phyloP scores from a whole-genome alignment of 345 rosid genomes.

The Eucalyptus microcorys region DNA sequence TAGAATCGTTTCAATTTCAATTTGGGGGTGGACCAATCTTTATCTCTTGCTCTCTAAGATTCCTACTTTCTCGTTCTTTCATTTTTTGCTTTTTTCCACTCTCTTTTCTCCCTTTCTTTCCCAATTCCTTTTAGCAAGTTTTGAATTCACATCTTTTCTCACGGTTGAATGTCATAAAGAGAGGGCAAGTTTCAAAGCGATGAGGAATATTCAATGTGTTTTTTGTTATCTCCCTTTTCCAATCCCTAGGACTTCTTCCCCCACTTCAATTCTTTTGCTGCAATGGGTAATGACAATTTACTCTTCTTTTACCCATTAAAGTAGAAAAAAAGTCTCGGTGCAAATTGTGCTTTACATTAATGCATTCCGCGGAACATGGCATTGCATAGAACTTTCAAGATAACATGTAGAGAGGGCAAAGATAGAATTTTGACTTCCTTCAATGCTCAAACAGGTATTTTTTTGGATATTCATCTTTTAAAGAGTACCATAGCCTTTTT shows the following conservation, averaged over 20 bases:
- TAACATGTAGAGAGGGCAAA: background rate
- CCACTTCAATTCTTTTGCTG: background rate
- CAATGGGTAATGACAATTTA: background rate
- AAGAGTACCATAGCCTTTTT: background rate
- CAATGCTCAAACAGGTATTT: background rate
- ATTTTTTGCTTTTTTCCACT: background rate
- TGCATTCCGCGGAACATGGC: background rate
- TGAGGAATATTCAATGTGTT: background rate
- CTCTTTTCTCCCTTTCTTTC: background rate
- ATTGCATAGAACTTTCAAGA: background rate
- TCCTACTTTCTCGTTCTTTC: background rate
- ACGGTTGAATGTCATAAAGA: slow-evolving; percentile 6
- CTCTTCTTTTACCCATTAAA: background rate
- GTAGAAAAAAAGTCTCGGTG: background rate
- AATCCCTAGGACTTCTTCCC: background rate
- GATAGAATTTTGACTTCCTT: background rate
- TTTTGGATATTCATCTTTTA: background rate
- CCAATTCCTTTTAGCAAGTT: background rate
- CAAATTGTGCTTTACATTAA: background rate
- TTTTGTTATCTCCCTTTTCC: background rate
- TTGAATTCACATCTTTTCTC: background rate
- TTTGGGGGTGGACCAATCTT: background rate
- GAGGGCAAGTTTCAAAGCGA: background rate
- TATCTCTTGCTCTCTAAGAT: slow-evolving; percentile 4
- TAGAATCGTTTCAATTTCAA: background rate